phyloP scores from a whole-genome alignment of 1,284 basidiomycete genomes.

The Cronartium ribicola region DNA sequence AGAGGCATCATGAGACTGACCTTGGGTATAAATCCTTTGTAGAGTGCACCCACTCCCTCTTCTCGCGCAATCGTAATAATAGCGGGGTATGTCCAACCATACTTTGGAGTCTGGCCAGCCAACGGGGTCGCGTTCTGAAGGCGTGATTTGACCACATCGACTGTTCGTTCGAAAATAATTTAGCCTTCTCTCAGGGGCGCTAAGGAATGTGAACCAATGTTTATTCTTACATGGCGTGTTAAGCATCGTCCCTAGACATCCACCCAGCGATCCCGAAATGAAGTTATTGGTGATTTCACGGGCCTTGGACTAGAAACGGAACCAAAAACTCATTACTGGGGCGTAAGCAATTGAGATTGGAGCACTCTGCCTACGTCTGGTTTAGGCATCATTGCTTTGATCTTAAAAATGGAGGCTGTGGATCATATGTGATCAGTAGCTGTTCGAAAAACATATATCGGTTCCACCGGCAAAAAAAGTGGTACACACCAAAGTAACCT shows the following conservation, averaged over 20 bases:
- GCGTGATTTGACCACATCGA: conserved; percentile 87
- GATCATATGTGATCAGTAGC: conserved; percentile 57
- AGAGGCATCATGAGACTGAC: conserved; percentile 40
- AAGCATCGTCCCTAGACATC: conserved; percentile 69
- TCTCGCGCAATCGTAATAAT: conserved; percentile 76
- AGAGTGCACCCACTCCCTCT: conserved; percentile 82
- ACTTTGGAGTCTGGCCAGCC: conserved; percentile 68
- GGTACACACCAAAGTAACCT: conserved; percentile 68
- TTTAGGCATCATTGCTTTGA: conserved; percentile 29
- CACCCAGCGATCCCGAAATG: conserved; percentile 80
- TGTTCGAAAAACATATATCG: conserved; percentile 74
- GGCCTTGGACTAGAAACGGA: conserved; percentile 59
- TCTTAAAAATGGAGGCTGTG: conserved; percentile 1
- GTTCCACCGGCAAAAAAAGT: conserved; percentile 53
- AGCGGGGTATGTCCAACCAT: conserved; percentile 73
- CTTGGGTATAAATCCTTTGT: conserved; percentile 77
- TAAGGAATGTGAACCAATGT: too few species aligned
- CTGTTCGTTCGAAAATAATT: conserved; percentile 42
- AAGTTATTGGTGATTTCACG: conserved; percentile 84
- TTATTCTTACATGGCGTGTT: conserved; percentile 55
- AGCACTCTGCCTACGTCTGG: conserved; percentile 20
- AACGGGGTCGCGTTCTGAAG: conserved; percentile 72
- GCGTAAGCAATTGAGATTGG: not conserved
- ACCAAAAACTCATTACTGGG: conserved; percentile 8
- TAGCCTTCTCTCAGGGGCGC: too few species aligned